Base-by-base conservation (phyloP, 2,329 filamentous ascomycete genomes). In the Nigrospora sphaerica region DNA sequence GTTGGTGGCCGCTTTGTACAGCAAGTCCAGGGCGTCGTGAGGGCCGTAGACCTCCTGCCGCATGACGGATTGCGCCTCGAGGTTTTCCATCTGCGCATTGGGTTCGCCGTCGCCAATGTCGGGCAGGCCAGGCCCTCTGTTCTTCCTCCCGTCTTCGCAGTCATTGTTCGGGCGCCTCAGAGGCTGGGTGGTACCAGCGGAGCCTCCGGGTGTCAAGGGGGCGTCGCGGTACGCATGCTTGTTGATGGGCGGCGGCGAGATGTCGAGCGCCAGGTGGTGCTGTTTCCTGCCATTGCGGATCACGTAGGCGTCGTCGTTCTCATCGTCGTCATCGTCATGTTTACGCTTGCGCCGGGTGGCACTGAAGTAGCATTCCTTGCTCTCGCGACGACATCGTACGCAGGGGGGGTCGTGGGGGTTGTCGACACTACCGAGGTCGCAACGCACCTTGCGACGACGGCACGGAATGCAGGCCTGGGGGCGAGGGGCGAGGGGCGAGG, bases 301-400 rank as follows among this genome's bases (percentile, higher is more conserved):
- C 48, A 85, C 80, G 62, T 88, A 88, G 52, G 42, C 42, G 17
- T 45, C 43, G 37, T 88, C 84, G 55, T 81, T 78, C 47, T 72
- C 71, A 45, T 77, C 75, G 17, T 70, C 74, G 33, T 71, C 79
- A 54, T 86, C 73, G 55, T 75, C 80, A 41, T 77, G 77, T 75
- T 93, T 95, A 62, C 90, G 82, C 81, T 97, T 97, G 62, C 93
- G 83, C 43, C 93, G 80, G 32, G 91, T 97, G 17, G 90, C 88
- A 52, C 90, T 95, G 73, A 98, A 98, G 76, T 86, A 95, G 73
- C 93, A 98, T 59, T 95, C 86, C 66, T 97, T 97, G 71, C 85
- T 89, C 73, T 98, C 93, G 55, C 93, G 84, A 45, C 90, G 85
- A 65, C 93, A 98, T 61, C 93, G 83, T 49, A 92, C 87, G 66